A percentile compares a stretch with the other conserved stretches of the same genome.
phyloP scores from a whole-genome alignment of 352 stramenopile species.

The Pythium sukuiense region DNA sequence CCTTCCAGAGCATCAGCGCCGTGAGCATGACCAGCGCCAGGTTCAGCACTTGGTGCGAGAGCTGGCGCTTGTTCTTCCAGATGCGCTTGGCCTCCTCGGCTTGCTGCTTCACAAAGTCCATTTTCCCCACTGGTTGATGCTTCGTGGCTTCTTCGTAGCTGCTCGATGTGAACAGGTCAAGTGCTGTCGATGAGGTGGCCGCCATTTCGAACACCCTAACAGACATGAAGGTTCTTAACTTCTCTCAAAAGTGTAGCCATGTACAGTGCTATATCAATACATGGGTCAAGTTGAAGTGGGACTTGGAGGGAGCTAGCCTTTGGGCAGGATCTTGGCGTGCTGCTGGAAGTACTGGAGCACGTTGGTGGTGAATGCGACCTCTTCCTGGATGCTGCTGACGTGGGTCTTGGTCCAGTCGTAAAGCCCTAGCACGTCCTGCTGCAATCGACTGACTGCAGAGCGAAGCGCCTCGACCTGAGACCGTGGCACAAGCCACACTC shows the following conservation, averaged over 20 bases:
- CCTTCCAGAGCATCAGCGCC: conserved; percentile 99
- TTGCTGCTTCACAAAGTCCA: conserved; percentile 84
- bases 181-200: neutral
- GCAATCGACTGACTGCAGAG: conserved; percentile 31
- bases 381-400: conserved; percentile 26
- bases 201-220: neutral
- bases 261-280: neutral
- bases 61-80: conserved; percentile 97
- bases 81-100: conserved; percentile 97
- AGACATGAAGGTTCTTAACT: no score
- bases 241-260: neutral
- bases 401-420: conserved; percentile 65
- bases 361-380: conserved; percentile 28
- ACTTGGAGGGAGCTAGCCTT: neutral
- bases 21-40: conserved; percentile 98
- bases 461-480: conserved; percentile 35
- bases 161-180: no score
- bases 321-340: conserved; percentile 39
- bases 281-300: neutral
- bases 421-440: conserved; percentile 48
- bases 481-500: no score
- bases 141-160: neutral
- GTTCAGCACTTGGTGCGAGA: conserved; percentile 97
- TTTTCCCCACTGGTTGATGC: conserved; percentile 9
- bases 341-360: conserved; percentile 34